Evolutionary conservation across 495 filamentous ascomycete genomes (phyloP).

Genomic region (Aspergillus wentii): DNA sequence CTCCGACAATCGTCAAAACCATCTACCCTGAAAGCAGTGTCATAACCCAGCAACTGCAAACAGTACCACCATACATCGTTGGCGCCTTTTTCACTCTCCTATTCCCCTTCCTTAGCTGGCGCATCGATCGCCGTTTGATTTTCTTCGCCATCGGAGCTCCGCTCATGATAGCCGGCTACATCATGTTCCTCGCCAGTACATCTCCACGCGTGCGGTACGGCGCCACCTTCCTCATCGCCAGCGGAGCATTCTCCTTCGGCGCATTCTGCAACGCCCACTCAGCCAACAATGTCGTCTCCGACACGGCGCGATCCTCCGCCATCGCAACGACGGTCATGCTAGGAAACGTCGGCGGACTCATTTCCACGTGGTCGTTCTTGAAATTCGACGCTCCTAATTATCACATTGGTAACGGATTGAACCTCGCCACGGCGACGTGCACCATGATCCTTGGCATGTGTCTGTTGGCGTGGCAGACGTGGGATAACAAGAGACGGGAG

Average conservation of each 20-base stretch:
- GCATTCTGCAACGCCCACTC: conserved; percentile 61
- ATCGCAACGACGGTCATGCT: conserved; percentile 67
- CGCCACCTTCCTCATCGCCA: conserved; percentile 65
- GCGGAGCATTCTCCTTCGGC: conserved; percentile 51
- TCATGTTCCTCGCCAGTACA: conserved; percentile 61
- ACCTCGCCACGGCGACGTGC: conserved; percentile 55
- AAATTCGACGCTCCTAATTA: conserved; percentile 62
- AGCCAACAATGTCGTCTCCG: conserved; percentile 65
- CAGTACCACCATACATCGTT: conserved; percentile 67
- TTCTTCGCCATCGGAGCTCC: conserved; percentile 43
- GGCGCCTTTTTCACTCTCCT: conserved; percentile 63
- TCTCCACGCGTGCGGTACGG: conserved; percentile 55
- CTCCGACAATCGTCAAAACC: conserved; percentile 63
- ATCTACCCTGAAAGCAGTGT: conserved; percentile 53
- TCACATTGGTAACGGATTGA: conserved; percentile 68
- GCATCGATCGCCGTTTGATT: conserved; percentile 45
- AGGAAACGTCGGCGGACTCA: conserved; percentile 66
- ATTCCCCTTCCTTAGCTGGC: conserved; percentile 57
- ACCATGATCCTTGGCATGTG: conserved; percentile 44
- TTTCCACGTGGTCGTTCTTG: conserved; percentile 68
- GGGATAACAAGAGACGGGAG: conserved; percentile 57
- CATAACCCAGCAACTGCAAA: conserved; percentile 58
- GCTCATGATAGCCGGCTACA: conserved; percentile 63
- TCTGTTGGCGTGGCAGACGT: conserved; percentile 56
- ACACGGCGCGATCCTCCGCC: conserved; percentile 61